phyloP scores from a whole-genome alignment of 2,329 filamentous ascomycete species.

The Volutella citrinella region DNA sequence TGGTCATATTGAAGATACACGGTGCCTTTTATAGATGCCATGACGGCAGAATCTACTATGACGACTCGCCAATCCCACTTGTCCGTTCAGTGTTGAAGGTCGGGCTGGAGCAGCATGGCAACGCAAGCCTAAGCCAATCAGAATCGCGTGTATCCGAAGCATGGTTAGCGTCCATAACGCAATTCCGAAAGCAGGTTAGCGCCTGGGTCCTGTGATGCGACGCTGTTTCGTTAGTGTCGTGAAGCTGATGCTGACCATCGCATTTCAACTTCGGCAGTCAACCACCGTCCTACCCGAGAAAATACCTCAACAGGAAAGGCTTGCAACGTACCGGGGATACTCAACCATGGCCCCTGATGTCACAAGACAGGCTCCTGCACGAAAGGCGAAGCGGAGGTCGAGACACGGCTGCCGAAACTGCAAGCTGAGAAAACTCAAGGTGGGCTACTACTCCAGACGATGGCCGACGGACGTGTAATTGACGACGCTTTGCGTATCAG shows the following conservation, averaged over 20 bases:
- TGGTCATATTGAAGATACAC: not conserved
- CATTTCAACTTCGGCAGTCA: not conserved
- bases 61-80: no score
- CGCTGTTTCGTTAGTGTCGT: not conserved
- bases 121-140: slow-evolving; percentile 28
- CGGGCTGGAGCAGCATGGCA: not conserved
- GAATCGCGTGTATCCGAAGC: slow-evolving; percentile 17
- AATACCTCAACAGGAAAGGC: not conserved
- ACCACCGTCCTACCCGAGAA: not conserved
- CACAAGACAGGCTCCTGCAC: not conserved
- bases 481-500: slow-evolving; percentile 21
- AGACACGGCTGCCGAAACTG: slow-evolving; percentile 49
- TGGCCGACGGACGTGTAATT: no score
- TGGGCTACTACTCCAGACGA: no score
- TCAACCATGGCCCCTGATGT: slow-evolving; percentile 4
- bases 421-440: slow-evolving; percentile 49
- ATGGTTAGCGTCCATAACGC: slow-evolving; percentile 20
- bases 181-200: slow-evolving; percentile 16
- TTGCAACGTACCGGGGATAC: not conserved
- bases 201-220: not conserved
- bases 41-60: no score
- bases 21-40: not conserved
- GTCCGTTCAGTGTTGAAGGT: slow-evolving; percentile 1
- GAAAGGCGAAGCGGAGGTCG: slow-evolving; percentile 29
- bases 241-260: no score